Conservation (phyloP, 2,329 filamentous ascomycete genomes). For the Microcyclospora tardicrescens region DNA sequence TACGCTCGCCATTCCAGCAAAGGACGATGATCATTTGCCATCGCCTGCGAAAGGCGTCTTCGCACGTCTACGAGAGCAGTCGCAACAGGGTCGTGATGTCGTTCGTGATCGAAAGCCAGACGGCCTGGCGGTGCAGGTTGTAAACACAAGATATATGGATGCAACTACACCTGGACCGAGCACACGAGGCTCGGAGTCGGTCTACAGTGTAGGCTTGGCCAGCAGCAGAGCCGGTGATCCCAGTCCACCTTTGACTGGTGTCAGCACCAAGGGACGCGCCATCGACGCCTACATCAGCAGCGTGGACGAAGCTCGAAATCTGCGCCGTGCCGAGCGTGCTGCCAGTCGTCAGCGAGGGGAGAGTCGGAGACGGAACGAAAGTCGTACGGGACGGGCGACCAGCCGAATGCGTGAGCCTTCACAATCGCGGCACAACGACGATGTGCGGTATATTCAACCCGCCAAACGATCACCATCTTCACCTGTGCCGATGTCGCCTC, state of each 20-base stretch:
- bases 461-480: slow-evolving; percentile 83
- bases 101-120: slow-evolving; percentile 69
- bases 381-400: slow-evolving; percentile 27
- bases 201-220: slow-evolving; percentile 1
- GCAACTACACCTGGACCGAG: slow-evolving; percentile 12
- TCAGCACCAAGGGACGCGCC: slow-evolving; percentile 47
- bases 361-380: slow-evolving; percentile 34
- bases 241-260: slow-evolving; percentile 26
- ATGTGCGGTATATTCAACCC: slow-evolving; percentile 55
- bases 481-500: slow-evolving; percentile 85
- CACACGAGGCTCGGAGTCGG: slow-evolving; percentile 3
- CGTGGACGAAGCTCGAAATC: slow-evolving; percentile 52
- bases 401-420: slow-evolving; percentile 38
- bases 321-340: slow-evolving; percentile 26
- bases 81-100: slow-evolving; percentile 47
- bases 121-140: slow-evolving; percentile 42
- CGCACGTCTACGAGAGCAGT: slow-evolving; percentile 47
- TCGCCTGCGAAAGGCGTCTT: slow-evolving; percentile 56
- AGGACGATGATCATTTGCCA: slow-evolving; percentile 42
- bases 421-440: slow-evolving; percentile 55
- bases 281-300: slow-evolving; percentile 80
- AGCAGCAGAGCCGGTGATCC: slow-evolving; percentile 20
- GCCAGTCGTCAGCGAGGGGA: slow-evolving; percentile 33
- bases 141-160: slow-evolving; percentile 29
- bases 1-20: slow-evolving; percentile 6